A percentile compares a stretch with the other conserved stretches of the same genome.
phyloP scores from a whole-genome alignment of 352 stramenopile genomes.

The Elongisporangium undulatum region DNA sequence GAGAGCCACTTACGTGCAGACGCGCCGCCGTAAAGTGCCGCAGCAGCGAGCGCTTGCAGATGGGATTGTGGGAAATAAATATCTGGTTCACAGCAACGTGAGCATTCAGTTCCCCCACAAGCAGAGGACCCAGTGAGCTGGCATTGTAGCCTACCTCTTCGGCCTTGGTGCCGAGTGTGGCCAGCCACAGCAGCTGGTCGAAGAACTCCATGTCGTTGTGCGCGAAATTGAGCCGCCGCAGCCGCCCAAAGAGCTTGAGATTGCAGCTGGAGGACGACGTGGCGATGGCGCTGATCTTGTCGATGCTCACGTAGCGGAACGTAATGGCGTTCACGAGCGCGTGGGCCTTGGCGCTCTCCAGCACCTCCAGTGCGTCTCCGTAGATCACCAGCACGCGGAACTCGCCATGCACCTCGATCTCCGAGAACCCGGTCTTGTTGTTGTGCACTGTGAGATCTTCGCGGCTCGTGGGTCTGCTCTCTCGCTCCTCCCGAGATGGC shows the following conservation, averaged over 20 bases:
- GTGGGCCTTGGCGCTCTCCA: conserved; percentile 54
- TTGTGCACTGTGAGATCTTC: conserved; percentile 46
- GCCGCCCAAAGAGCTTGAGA: conserved; percentile 52
- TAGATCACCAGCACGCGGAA: conserved; percentile 64
- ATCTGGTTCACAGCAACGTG: conserved; percentile 24
- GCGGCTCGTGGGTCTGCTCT: conserved; percentile 31
- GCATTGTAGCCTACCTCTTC: conserved; percentile 62
- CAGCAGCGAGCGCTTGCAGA: conserved; percentile 52
- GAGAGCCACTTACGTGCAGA: conserved; percentile 31
- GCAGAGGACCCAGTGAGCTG: background rate
- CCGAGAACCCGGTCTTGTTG: conserved; percentile 58
- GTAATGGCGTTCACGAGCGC: conserved; percentile 51
- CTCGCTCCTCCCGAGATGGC: conserved; percentile 19
- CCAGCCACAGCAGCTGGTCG: conserved; percentile 61
- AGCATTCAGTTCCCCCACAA: background rate
- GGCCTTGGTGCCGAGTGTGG: conserved; percentile 36
- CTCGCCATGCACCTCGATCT: conserved; percentile 70
- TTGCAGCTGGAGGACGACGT: conserved; percentile 26
- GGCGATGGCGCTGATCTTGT: conserved; percentile 30
- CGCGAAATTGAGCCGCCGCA: conserved; percentile 56
- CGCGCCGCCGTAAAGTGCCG: conserved; percentile 43
- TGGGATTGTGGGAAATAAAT: conserved; percentile 55
- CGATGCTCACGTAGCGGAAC: conserved; percentile 56
- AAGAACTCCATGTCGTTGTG: conserved; percentile 65
- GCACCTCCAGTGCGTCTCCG: conserved; percentile 54